phyloP scores from a whole-genome alignment of 2,329 filamentous ascomycete genomes.

The Colletotrichum sp. region DNA sequence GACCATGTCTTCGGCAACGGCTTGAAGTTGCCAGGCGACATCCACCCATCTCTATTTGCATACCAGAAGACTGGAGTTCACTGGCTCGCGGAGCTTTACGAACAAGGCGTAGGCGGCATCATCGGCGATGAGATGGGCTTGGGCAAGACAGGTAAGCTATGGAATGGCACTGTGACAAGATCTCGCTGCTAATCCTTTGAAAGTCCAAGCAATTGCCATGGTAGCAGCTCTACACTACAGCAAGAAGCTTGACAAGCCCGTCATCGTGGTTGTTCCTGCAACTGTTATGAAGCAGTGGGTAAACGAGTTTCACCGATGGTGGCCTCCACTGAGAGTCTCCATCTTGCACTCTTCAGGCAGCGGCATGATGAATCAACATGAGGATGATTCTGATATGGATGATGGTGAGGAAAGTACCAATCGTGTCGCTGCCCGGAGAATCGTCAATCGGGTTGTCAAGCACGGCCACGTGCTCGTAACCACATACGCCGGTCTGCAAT shows the following conservation, averaged over 20 bases:
- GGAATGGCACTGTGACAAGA: not conserved
- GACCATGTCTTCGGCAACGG: slow-evolving; percentile 79
- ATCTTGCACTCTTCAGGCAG: slow-evolving; percentile 95
- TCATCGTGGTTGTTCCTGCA: slow-evolving; percentile 91
- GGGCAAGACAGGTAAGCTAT: slow-evolving; percentile 74
- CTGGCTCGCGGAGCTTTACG: slow-evolving; percentile 93
- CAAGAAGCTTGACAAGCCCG: slow-evolving; percentile 80
- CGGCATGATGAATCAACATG: slow-evolving; percentile 88
- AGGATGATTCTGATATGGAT: slow-evolving; percentile 58
- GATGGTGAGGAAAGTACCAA: slow-evolving; percentile 40
- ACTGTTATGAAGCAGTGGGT: slow-evolving; percentile 98
- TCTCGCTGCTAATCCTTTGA: slow-evolving; percentile 1
- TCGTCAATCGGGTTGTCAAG: slow-evolving; percentile 81
- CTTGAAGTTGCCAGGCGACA: slow-evolving; percentile 86
- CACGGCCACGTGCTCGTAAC: slow-evolving; percentile 94
- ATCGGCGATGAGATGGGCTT: slow-evolving; percentile 98
- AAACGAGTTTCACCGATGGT: slow-evolving; percentile 98
- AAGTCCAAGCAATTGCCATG: slow-evolving; percentile 71
- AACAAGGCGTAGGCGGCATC: slow-evolving; percentile 90
- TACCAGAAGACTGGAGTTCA: slow-evolving; percentile 98
- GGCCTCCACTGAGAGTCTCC: slow-evolving; percentile 96
- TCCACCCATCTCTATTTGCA: slow-evolving; percentile 89
- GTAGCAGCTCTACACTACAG: slow-evolving; percentile 93
- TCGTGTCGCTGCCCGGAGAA: slow-evolving; percentile 72
- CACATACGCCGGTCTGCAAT: slow-evolving; percentile 94